Evolutionary conservation across 225 moss, liverwort and hornwort genomes (phyloP), one percentile per base, ranked within the genome.

Genomic region (Bryoerythrophyllum caledonicum): DNA sequence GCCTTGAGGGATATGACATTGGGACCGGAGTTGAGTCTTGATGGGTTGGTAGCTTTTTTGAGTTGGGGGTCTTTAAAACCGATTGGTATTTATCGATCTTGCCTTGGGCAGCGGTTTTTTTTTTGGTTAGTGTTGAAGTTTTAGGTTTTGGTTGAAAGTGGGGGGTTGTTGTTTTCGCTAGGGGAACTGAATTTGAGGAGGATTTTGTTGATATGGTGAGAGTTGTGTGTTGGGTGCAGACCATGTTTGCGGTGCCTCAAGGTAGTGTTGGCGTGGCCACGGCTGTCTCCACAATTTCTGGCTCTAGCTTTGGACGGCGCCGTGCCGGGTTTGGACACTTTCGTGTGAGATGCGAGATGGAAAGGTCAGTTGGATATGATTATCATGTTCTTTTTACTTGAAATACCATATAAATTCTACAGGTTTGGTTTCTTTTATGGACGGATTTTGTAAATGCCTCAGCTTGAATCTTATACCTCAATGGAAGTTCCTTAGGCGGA

Each of bases 221-320:
- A 6, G 5, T 25, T 23, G 25, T 78, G 38, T 10, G 24, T 78
- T 38, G 30, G 30, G 52, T 78, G 58, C 71, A 75, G 71, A 75
- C n/a, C 40, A 80, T 83, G 83, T 76, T 83, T 26, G 76, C 55
- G 49, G 83, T 58, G 49, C 72, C 80, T 20, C 80, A 63, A 32
- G 72, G 71, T 64, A 20, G 28, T n/a, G 62, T 76, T 48, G 72
- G 76, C 30, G 72, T 76, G 25, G 72, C 76, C 24, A 72, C 79
- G 32, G 55, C 68, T 23, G 67, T 67, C 3, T 58, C 76, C 44
- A 48, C 67, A 41, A 67, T 83, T 55, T 67, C 76, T 23, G 76
- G 61, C 65, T 79, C 72, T 55, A 67, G 72, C 49, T 68, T 75
- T 57, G 67, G 71, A 7, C 72, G 63, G 25, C 76, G 58, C 49